phyloP scores from a whole-genome alignment of 768 basidiomycete species.

The Amanita rubescens region DNA sequence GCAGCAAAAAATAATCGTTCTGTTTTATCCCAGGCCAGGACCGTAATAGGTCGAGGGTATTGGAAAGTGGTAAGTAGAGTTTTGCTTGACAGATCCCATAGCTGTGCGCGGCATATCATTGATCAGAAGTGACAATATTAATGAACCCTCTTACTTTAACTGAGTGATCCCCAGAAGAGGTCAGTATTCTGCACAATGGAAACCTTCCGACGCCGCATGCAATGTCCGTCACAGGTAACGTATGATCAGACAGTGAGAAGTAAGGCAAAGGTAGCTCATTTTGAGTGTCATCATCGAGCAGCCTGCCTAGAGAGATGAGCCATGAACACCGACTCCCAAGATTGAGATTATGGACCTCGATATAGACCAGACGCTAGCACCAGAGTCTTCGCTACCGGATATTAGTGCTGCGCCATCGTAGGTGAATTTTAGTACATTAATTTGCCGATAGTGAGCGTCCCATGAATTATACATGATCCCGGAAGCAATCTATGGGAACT shows the following conservation, averaged over 20 bases:
- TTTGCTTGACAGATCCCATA: slow-evolving; percentile 75
- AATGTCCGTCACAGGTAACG: slow-evolving; percentile 81
- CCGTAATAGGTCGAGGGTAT: slow-evolving; percentile 71
- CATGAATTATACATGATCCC: slow-evolving; percentile 88
- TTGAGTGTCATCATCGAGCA: slow-evolving; percentile 70
- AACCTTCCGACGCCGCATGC: slow-evolving; percentile 73
- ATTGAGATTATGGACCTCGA: slow-evolving; percentile 53
- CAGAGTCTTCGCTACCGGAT: slow-evolving; percentile 88
- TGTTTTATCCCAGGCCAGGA: slow-evolving; percentile 69
- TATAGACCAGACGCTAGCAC: slow-evolving; percentile 83
- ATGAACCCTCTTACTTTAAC: slow-evolving; percentile 58
- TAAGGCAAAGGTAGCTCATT: slow-evolving; percentile 71
- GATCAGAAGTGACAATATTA: slow-evolving; percentile 4
- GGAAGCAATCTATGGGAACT: slow-evolving; percentile 62
- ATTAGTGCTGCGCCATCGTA: slow-evolving; percentile 73
- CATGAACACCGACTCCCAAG: slow-evolving; percentile 10
- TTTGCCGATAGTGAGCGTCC: slow-evolving; percentile 93
- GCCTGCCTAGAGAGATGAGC: slow-evolving; percentile 33
- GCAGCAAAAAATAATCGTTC: slow-evolving; percentile 89
- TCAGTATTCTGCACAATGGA: slow-evolving; percentile 69
- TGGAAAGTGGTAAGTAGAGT: slow-evolving; percentile 80
- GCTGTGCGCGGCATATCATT: slow-evolving; percentile 29
- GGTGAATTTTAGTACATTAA: slow-evolving; percentile 79
- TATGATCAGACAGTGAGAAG: slow-evolving; percentile 84
- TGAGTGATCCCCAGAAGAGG: slow-evolving; percentile 81